Base-by-base conservation (phyloP, 768 basidiomycete species). In the Suillus occidentalis region DNA sequence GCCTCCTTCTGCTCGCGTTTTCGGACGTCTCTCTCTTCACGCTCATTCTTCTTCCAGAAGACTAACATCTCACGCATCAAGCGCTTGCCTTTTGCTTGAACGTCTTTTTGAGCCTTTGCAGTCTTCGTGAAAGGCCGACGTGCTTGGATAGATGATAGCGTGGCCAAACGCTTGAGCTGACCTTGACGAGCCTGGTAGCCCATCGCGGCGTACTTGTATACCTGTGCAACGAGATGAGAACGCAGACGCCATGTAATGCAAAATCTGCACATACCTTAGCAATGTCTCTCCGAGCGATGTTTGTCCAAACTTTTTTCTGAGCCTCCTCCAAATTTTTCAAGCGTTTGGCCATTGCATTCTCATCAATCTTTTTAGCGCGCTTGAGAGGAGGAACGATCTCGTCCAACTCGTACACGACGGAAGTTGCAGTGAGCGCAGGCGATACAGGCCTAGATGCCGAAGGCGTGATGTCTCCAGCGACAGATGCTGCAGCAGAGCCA, bases 31-130 rank as follows among this genome's bases (percentile, higher is more conserved):
- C 94, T 82, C 78, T 98, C 97, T 75, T 97, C 95, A 72, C 95
- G 95, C 78, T 99, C 97, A 69, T 97, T 98, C 78, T 95, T 95
- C 80, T 93, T 96, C 95, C 95, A 97, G 78, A 96, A 95, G 22
- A 95, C 87, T 66, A 96, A 87, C 91, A 98, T 95, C 81, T 98
- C 95, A 36, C 95, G 88, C 91, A 94, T 94, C 45, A 96, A 81
- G 47, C 92, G 86, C 75, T 92, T 95, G 28, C 89, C 89, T 73
- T 94, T 94, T 22, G 87, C 87, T 73, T 95, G 93, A 2, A 87
- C 81, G 67, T 95, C 94, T 76, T 95, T 97, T 65, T 82, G 84
- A 6, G 87, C 84, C 74, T 93, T 95, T 14, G 89, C 84, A 2
- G 91, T 89, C 71, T 87, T 87, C 10, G 83, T 84, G 68, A 88